phyloP scores from a whole-genome alignment of 2,329 filamentous ascomycete genomes.

The Parastagonospora nodorum region DNA sequence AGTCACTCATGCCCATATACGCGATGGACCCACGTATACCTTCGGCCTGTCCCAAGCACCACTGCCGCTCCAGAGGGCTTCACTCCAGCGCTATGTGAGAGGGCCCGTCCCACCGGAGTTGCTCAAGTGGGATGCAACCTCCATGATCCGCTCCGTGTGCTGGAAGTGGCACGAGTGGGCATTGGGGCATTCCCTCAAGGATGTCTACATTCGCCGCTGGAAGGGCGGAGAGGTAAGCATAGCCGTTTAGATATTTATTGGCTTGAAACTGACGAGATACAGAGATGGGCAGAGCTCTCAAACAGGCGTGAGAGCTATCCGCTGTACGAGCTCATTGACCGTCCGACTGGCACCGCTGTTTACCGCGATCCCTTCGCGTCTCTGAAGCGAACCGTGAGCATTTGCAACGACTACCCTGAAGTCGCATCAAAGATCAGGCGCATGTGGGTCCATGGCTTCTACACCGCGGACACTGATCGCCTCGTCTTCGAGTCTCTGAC shows the following conservation, averaged over 20 bases:
- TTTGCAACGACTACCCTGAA: constrained; percentile 52
- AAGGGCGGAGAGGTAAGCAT: constrained; percentile 51
- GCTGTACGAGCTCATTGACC: constrained; percentile 56
- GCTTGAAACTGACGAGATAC: constrained; percentile 27
- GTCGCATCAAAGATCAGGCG: constrained; percentile 57
- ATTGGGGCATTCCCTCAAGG: constrained; percentile 56
- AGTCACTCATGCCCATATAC: constrained; percentile 54
- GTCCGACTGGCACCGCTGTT: constrained; percentile 53
- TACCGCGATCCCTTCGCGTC: constrained; percentile 59
- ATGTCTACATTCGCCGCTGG: constrained; percentile 59
- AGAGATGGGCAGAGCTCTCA: constrained; percentile 58
- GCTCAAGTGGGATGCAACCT: constrained; percentile 57
- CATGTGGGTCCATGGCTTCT: constrained; percentile 62
- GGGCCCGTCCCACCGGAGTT: constrained; percentile 58
- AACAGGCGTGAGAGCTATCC: constrained; percentile 51
- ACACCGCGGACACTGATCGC: constrained; percentile 56
- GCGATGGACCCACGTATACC: constrained; percentile 55
- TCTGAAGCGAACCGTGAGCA: constrained; percentile 53
- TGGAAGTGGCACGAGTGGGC: constrained; percentile 60
- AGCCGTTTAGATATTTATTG: not conserved
- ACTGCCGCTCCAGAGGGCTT: constrained; percentile 51
- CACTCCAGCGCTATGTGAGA: constrained; percentile 56
- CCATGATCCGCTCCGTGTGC: constrained; percentile 56
- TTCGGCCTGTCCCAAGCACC: constrained; percentile 59
- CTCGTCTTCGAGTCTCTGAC: constrained; percentile 56